Evolutionary conservation across 148 eudicot genomes (phyloP), one percentile per base, ranked within the genome.

Genomic region (Spergularia marina): DNA sequence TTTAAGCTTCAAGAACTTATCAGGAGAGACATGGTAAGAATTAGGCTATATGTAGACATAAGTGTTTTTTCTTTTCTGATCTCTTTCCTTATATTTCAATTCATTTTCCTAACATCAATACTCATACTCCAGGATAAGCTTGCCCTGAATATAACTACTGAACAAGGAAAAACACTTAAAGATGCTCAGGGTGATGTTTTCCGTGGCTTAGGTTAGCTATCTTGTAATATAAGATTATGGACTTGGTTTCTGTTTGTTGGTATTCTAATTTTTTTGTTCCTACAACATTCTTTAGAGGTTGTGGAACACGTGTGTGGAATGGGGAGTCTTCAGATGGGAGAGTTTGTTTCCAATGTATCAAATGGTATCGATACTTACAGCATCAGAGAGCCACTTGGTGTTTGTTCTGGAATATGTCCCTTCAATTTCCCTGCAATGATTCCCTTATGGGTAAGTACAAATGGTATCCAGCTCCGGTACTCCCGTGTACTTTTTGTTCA

Each of bases 301-400:
- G 99, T 95, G 77, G 99, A 95, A 81, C 99, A 89, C 79, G 97
- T 89, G 61, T 92, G 99, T 86, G 99, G 99, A 53, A 95, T 95
- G 98, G 96, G 91, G 72, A 89, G 83, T 65, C 88, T 95, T 80
- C 99, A 92, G 71, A 92, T 92, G 99, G 99, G 99, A 70, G 98
- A 92, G 82, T 95, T 62, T 80, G 89, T 84, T 47, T 86, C 97
- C 74, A 92, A 88, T 80, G 92, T 95, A 17, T 80, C 97, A 23
- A 81, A 77, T 85, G 99, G 99, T 72, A 89, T 95, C 54, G 99
- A 95, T 78, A 89, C 96, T 61, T 95, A 92, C 73, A 92, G 98
- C 84, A 70, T 92, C 67, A 92, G 97, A 77, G 98, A 94, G 79
- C 97, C 98, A 44, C 91, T 94, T 78, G 98, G 98, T 69, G 93